These are phyloP conservation scores for Vaucheria bursata DNA, from an alignment of 352 stramenopile species.

Conservation along the genomic window DNA sequence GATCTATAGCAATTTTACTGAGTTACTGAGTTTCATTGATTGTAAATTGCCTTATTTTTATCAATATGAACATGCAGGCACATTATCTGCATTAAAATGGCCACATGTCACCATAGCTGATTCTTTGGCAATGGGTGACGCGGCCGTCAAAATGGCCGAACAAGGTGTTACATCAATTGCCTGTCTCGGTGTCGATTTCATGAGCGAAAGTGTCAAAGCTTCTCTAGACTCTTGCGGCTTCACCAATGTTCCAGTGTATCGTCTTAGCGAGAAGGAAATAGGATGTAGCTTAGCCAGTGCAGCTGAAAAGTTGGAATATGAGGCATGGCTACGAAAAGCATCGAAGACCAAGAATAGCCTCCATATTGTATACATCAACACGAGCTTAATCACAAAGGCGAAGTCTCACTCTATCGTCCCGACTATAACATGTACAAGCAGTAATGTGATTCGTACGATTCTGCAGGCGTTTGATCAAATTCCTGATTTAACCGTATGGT, in stretches of 20 bases:
- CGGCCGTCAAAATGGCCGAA: conserved; percentile 83
- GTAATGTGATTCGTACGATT: conserved; percentile 90
- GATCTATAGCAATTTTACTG: no score
- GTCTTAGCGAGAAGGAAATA: conserved; percentile 77
- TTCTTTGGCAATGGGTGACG: conserved; percentile 92
- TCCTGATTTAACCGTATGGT: conserved; percentile 55
- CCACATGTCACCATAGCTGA: conserved; percentile 86
- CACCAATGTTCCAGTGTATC: conserved; percentile 80
- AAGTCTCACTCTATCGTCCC: conserved; percentile 73
- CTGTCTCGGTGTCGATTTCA: conserved; percentile 93
- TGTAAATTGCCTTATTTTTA: no score
- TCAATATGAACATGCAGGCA: no score
- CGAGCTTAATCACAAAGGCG: conserved; percentile 88
- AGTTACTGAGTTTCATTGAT: no score
- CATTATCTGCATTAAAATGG: conserved; percentile 68
- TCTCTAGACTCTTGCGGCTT: conserved; percentile 85
- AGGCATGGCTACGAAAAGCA: conserved; percentile 79
- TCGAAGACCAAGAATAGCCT: conserved; percentile 74
- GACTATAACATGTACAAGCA: conserved; percentile 92
- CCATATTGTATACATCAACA: conserved; percentile 98
- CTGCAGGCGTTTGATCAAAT: conserved; percentile 51
- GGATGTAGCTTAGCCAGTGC: conserved; percentile 83
- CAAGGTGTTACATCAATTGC: conserved; percentile 69
- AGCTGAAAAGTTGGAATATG: conserved; percentile 79
- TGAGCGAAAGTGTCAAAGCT: conserved; percentile 85